Conservation (phyloP, 169 alveolate species). For the Hammondia hammondi region DNA sequence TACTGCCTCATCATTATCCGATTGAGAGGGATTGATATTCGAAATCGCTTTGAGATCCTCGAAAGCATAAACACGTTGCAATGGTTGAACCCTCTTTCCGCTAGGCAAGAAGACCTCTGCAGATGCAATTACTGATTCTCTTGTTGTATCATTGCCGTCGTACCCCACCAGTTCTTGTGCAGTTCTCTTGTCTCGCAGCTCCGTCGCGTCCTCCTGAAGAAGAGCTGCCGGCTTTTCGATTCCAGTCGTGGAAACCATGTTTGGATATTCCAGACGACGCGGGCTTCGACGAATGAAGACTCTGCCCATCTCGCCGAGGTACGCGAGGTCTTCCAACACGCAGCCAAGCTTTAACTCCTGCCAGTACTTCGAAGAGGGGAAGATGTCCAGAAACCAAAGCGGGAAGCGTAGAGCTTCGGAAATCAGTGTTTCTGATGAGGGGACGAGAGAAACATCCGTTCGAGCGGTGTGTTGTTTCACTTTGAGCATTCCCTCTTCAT, state of each 20-base stretch:
- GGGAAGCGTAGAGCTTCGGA: conserved; percentile 46
- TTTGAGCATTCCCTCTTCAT: conserved; percentile 26
- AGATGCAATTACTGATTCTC: not conserved
- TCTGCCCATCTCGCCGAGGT: conserved; percentile 1
- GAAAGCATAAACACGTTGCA: conserved; percentile 30
- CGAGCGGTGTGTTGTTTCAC: not conserved
- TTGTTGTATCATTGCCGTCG: not conserved
- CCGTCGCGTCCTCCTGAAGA: not conserved
- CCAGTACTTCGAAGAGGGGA: conserved; percentile 35
- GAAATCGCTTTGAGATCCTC: conserved; percentile 36
- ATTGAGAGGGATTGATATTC: not conserved
- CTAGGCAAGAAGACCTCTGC: not conserved
- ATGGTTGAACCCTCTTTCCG: conserved; percentile 19
- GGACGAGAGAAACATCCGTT: not conserved
- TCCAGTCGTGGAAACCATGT: not conserved
- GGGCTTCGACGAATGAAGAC: conserved; percentile 26
- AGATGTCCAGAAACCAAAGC: conserved; percentile 18
- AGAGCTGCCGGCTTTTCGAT: not conserved
- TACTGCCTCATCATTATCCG: conserved; percentile 6
- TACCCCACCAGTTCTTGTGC: not conserved
- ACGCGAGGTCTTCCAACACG: conserved; percentile 11
- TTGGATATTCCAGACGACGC: not conserved
- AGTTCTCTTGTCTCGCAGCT: not conserved
- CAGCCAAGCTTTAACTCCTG: conserved; percentile 15
- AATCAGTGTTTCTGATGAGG: not conserved